A percentile compares a stretch with the other conserved stretches of the same genome.
phyloP scores from a whole-genome alignment of 2,329 filamentous ascomycete species.

The Sporothrix globosa region DNA sequence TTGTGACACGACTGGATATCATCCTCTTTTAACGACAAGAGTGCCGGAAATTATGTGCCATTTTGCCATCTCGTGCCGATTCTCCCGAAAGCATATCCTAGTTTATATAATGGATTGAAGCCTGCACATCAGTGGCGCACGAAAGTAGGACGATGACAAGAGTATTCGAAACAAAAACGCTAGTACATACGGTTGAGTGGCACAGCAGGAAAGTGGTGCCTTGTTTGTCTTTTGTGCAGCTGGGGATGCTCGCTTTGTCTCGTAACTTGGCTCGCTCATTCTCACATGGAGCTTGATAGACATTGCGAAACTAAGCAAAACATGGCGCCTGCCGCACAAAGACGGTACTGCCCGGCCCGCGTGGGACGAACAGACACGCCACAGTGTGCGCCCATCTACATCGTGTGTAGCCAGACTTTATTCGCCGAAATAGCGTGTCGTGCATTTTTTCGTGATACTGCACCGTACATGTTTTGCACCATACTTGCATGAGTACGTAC shows the following conservation, averaged over 20 bases:
- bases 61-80: not conserved
- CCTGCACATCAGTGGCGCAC: not conserved
- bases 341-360: not conserved
- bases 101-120: too few species aligned
- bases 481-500: constrained; percentile 8
- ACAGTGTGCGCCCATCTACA: not conserved
- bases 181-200: not conserved
- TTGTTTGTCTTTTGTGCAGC: not conserved
- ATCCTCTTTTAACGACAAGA: not conserved
- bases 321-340: not conserved
- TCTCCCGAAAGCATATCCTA: not conserved
- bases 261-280: too few species aligned
- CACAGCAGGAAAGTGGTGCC: not conserved
- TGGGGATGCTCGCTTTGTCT: too few species aligned
- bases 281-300: not conserved
- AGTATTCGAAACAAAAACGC: not conserved
- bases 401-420: not conserved
- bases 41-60: not conserved
- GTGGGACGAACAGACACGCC: constrained; percentile 7
- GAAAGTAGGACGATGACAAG: not conserved
- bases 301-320: not conserved
- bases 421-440: not conserved
- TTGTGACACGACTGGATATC: too few species aligned
- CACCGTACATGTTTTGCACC: not conserved
- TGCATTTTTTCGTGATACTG: not conserved